Evolutionary conservation across 768 basidiomycete species (phyloP), one percentile per base, ranked within the genome.

Genomic region (Termitomyces sp.): DNA sequence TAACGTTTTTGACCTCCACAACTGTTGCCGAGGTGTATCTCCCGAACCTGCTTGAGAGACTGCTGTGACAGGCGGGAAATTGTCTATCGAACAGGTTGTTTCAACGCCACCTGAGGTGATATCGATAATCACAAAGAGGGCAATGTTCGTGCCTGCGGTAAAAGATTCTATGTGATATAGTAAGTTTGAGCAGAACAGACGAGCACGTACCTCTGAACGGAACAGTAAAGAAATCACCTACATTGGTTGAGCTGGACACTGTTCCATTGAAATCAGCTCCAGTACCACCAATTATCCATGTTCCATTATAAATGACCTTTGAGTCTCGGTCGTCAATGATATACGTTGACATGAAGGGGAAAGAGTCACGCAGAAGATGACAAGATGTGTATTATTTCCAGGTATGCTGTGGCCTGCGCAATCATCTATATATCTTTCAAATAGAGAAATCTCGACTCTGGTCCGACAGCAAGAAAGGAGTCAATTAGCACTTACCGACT

Each of bases 261-360:
- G 73, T 76, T 6, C 53, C 61, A 4, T 61, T 60, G 50, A 68
- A 61, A 45, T 76, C 71, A 0, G 14, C 33, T 33, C 45, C 9
- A 1, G 63, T 56, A 0, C 74, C 75, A 2, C 73, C 72, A 11
- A n/a, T 40, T 8, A 55, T 40, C 75, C 75, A 76, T 8, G 53
- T 64, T 2, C 74, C 75, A 33, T 61, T 69, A 51, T 70, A 71
- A 8, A 47, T 56, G 8, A 76, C 69, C 23, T 61, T 65, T 19
- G 58, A 47, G 50, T 73, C 72, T 47, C 61, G 66, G 62, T 76
- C 73, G 61, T 76, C 74, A 50, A 76, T 70, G 43, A 73, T 66
- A 38, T 62, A 62, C 15, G 58, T 67, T 26, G 51, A 35, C 50
- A 56, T 50, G 15, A 19, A 35, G 14, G 30, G 15, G n/a, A 40